Conservation (phyloP, 371 early-diverging fungal genomes). For the Mortierella sp. region DNA sequence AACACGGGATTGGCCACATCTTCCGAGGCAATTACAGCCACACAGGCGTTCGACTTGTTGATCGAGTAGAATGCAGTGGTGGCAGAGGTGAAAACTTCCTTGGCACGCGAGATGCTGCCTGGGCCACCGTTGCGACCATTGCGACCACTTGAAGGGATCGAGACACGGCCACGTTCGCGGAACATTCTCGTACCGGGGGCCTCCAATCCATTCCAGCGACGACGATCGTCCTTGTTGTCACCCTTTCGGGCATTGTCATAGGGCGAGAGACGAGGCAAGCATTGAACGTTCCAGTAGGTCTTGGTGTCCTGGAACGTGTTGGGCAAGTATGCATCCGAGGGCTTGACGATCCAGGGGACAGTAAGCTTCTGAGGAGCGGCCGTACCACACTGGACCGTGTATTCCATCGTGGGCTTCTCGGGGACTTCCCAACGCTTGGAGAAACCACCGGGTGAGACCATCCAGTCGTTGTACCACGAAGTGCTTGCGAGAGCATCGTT, state of each 20-base stretch:
- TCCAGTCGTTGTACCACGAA: constrained; percentile 50
- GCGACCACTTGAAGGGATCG: constrained; percentile 21
- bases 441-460: constrained; percentile 45
- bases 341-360: constrained; percentile 43
- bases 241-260: constrained; percentile 15
- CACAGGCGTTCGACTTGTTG: constrained; percentile 5
- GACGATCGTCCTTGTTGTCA: too few relatives aligned
- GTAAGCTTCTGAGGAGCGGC: constrained; percentile 26
- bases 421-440: constrained; percentile 46
- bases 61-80: constrained; percentile 46
- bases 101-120: constrained; percentile 30
- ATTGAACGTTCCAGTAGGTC: constrained; percentile 44
- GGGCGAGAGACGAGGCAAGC: constrained; percentile 23
- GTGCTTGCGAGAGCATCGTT: constrained; percentile 53
- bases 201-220: neutral
- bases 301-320: constrained; percentile 38
- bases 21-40: constrained; percentile 8
- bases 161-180: constrained; percentile 45
- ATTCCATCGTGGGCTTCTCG: constrained; percentile 30
- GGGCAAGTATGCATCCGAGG: constrained; percentile 25
- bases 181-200: constrained; percentile 32
- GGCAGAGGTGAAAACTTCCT: constrained; percentile 21
- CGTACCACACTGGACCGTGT: constrained; percentile 36
- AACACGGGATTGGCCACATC: neutral
- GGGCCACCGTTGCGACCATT: constrained; percentile 24